Conservation (phyloP, 257 asterid genomes). For the Nicotiana tabacum region DNA sequence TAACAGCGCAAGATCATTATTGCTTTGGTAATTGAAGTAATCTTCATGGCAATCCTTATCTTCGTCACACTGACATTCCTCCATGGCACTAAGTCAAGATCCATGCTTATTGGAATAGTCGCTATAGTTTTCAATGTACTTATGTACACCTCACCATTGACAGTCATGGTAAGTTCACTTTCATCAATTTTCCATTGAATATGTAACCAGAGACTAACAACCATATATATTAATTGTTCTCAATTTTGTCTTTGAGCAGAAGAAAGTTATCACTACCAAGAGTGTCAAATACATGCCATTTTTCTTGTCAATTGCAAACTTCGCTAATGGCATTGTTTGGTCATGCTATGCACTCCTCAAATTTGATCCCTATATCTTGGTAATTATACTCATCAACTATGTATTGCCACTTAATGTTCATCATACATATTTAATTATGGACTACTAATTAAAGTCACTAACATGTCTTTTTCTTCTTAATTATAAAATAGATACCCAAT, state of each 20-base stretch:
- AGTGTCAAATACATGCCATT: slow-evolving; percentile 20
- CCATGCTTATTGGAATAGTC: slow-evolving; percentile 39
- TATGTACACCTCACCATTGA: slow-evolving; percentile 64
- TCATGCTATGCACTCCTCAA: slow-evolving; percentile 1
- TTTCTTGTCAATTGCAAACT: slow-evolving; percentile 10
- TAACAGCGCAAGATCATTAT: slow-evolving; percentile 47
- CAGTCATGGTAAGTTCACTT: slow-evolving; percentile 43
- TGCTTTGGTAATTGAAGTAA: slow-evolving; percentile 19
- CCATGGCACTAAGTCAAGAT: slow-evolving; percentile 37
- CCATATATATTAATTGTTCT: background rate
- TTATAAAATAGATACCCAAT: slow-evolving; percentile 37
- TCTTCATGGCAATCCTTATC: slow-evolving; percentile 18
- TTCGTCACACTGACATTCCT: slow-evolving; percentile 30
- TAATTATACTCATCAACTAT: too few species aligned
- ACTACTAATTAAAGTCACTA: background rate
- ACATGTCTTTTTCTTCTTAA: background rate
- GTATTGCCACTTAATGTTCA: too few species aligned
- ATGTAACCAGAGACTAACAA: background rate
- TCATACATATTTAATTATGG: too few species aligned
- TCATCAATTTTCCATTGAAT: background rate
- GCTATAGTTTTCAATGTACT: slow-evolving; percentile 38
- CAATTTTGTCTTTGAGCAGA: background rate
- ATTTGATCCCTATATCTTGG: slow-evolving; percentile 10
- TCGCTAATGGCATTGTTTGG: slow-evolving; percentile 12
- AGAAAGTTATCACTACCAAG: slow-evolving; percentile 6